These are phyloP conservation scores for Hansenula anomala DNA, from an alignment of 1,139 yeast species.

Conservation along the genomic window DNA sequence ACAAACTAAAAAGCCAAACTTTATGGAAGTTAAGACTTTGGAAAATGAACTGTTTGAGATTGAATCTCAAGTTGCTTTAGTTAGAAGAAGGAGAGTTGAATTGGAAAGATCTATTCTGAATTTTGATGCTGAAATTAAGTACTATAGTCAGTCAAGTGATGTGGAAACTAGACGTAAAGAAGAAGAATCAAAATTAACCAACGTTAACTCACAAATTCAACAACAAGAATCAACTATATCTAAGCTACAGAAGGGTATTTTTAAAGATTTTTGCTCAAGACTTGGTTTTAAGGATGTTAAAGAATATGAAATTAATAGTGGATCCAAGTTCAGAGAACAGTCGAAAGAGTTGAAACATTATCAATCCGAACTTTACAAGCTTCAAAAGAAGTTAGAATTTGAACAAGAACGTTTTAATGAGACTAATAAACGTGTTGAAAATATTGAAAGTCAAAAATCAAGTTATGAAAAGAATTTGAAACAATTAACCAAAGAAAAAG, in stretches of 20 bases:
- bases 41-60: conserved; percentile 52
- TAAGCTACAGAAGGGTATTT: conserved; percentile 40
- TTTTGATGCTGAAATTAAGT: conserved; percentile 48
- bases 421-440: conserved; percentile 39
- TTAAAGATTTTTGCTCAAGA: conserved; percentile 47
- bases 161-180: conserved; percentile 28
- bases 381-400: conserved; percentile 59
- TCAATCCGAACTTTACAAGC: conserved; percentile 53
- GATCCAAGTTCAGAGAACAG: conserved; percentile 52
- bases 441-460: conserved; percentile 30
- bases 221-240: conserved; percentile 29
- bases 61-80: conserved; percentile 43
- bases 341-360: conserved; percentile 62
- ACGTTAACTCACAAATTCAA: conserved; percentile 19
- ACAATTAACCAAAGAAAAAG: conserved; percentile 29
- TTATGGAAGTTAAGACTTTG: conserved; percentile 52
- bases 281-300: conserved; percentile 50
- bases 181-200: conserved; percentile 19
- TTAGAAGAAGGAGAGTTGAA: conserved; percentile 47
- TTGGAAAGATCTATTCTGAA: conserved; percentile 51
- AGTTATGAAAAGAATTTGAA: conserved; percentile 32
- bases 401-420: conserved; percentile 55
- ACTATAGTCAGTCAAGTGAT: conserved; percentile 35
- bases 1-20: conserved; percentile 46
- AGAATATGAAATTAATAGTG: conserved; percentile 68